phyloP scores from a whole-genome alignment of 371 early-diverging fungal genomes.

The Mortierella sp. region DNA sequence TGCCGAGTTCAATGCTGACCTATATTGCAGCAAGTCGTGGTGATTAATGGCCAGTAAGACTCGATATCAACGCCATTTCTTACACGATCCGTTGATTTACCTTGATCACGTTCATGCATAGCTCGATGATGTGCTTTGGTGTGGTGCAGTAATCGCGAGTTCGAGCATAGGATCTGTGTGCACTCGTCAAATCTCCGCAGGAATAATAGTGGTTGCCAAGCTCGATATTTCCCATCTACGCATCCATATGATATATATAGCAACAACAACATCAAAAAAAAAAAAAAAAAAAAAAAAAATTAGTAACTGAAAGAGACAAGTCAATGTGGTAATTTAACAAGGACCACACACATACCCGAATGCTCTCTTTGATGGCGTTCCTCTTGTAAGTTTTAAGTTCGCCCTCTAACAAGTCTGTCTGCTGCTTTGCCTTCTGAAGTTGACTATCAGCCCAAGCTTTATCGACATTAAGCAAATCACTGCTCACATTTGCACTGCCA shows the following conservation, averaged over 20 bases:
- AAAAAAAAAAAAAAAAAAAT: slow-evolving; percentile 1
- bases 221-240: slow-evolving; percentile 78
- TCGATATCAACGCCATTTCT: background rate
- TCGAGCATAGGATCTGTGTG: slow-evolving; percentile 77
- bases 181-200: slow-evolving; percentile 76
- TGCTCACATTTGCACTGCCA: slow-evolving; percentile 22
- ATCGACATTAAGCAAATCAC: slow-evolving; percentile 55
- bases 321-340: background rate
- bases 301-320: background rate
- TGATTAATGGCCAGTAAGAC: background rate
- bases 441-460: slow-evolving; percentile 74
- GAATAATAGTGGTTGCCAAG: slow-evolving; percentile 82
- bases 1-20: slow-evolving; percentile 76
- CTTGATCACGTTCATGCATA: slow-evolving; percentile 86
- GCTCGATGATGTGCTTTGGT: slow-evolving; percentile 79
- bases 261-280: background rate
- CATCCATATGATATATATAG: background rate
- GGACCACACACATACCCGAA: slow-evolving; percentile 68
- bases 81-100: slow-evolving; percentile 51
- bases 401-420: slow-evolving; percentile 73
- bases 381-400: slow-evolving; percentile 81
- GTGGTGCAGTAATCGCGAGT: slow-evolving; percentile 86
- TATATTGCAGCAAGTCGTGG: slow-evolving; percentile 22
- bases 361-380: slow-evolving; percentile 84
- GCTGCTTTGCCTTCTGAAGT: slow-evolving; percentile 58